A percentile compares a stretch with the other conserved stretches of the same genome.
These are phyloP conservation scores for Calonectria montana DNA, from an alignment of 2,329 filamentous ascomycete species.

Conservation along the genomic window DNA sequence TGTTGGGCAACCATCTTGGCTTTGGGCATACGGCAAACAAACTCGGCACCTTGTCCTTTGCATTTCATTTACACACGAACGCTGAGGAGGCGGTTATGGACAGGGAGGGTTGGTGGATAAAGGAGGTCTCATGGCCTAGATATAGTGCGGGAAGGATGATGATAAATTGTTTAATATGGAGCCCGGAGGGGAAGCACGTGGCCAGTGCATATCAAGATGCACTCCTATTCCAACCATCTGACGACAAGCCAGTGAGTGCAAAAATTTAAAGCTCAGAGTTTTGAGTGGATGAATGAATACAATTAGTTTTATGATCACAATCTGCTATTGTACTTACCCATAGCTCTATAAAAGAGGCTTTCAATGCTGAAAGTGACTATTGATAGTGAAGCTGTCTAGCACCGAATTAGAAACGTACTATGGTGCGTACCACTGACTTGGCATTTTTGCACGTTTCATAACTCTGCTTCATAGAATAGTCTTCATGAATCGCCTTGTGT, in stretches of 20 bases:
- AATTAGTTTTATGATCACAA: neutral
- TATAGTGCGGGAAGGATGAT: conserved; percentile 59
- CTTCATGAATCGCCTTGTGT: neutral
- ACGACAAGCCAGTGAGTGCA: neutral
- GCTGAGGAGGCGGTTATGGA: conserved; percentile 60
- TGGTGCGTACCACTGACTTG: too few species aligned
- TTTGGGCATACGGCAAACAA: conserved; percentile 56
- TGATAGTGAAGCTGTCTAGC: too few species aligned
- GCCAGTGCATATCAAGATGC: conserved; percentile 68
- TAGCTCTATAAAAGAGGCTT: too few species aligned
- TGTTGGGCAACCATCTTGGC: conserved; percentile 61
- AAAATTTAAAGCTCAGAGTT: neutral
- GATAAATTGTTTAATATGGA: conserved; percentile 65
- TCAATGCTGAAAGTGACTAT: too few species aligned
- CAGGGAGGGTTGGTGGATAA: conserved; percentile 63
- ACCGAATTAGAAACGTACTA: too few species aligned
- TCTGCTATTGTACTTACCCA: too few species aligned
- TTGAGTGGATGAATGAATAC: neutral
- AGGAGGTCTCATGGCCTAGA: conserved; percentile 62
- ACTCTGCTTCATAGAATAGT: neutral
- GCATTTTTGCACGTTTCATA: too few species aligned
- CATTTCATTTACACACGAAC: conserved; percentile 65
- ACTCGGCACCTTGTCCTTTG: conserved; percentile 61
- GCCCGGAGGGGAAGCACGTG: conserved; percentile 62
- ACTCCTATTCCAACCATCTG: conserved; percentile 47